Evolutionary conservation across 73 alveolate species (phyloP), one percentile per base, ranked within the genome.

Genomic region (Uronychia binucleata): DNA sequence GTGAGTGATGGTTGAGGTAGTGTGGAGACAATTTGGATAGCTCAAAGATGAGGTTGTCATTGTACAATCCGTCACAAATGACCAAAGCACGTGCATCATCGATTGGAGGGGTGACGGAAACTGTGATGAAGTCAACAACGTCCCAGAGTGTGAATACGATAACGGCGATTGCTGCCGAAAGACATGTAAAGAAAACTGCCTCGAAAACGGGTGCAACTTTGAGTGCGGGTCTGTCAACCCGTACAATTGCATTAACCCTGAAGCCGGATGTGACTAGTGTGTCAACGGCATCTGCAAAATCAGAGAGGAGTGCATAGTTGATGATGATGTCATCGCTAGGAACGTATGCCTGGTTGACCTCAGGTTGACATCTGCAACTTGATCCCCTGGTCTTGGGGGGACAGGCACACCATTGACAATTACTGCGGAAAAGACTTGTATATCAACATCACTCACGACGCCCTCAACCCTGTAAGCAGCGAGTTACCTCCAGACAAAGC

Each of bases 401-500:
- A 94, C 82, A 30, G 80, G 34, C 83, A 91, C 31, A 92, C 98
- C 5, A 89, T 91, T 74, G 94, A 94, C 78, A 31, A 60, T 35
- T 94, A 77, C 78, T 94, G 98, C 59, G 98, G 98, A 31, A 77
- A 85, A 77, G 98, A 94, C 77, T 95, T 95, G 28, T 34, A 79
- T 28, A 84, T 82, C 81, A 82, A 88, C 34, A 86, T 88, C 27
- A 74, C 78, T 0, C 97, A 94, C 79, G 92, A 90, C 75, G 88
- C 88, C n/a, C 57, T 77, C 33, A 81, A 84, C 57, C 92, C 94
- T 27, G 67, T 46, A 46, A 46, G 19, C 5, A 46, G 19, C 19
- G n/a, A 46, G n/a, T 46, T 11, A 46, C 19, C 19, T 19, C 5
- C 67, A 46, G 67, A 59, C 85, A 35, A 30, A 59, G 31, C 98